Evolutionary conservation across 495 filamentous ascomycete species (phyloP), one percentile per base, ranked within the genome.

Genomic region (Xylaria nigripes): DNA sequence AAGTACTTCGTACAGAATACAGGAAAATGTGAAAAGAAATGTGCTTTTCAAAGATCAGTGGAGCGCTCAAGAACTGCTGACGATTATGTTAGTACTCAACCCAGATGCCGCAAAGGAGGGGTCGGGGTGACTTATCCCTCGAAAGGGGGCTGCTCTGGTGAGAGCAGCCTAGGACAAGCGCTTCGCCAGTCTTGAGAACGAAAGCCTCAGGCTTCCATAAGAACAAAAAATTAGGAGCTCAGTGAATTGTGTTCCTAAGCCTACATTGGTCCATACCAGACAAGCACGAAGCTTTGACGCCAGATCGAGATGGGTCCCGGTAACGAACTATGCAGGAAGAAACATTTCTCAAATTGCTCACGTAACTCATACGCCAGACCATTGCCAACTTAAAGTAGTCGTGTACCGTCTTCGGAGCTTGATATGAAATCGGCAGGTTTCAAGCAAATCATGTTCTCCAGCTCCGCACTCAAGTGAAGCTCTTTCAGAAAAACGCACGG

Each of bases 261-360:
- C 61, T 49, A 54, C 59, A 54, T 41, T 40, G 48, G 34, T 50
- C 47, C 63, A 64, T 51, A 44, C 51, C 80, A 74, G 89, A 94
- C 87, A 93, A 91, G 90, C 80, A 69, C 90, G 73, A 87, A 83
- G 73, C 90, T 90, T 91, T 95, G 90, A 95, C 82, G 75, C 89
- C 87, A 89, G 90, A 87, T 83, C 86, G 61, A 83, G 87, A 90
- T 89, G 91, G 87, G 89, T 89, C 90, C 90, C 77, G 72, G 58
- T 45, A 40, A 48, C 23, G 50, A 47, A 42, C 29, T 18, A 50
- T 45, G 40, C 40, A 21, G 46, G 24, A 27, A 32, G 47, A 48
- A 27, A 45, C 57, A 52, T 52, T 49, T 55, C 25, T 50, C 34
- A 52, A 29, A 50, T 49, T 29, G 40, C 53, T 48, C 52, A 48